These are phyloP conservation scores for Colletotrichum kahawae DNA, from an alignment of 2,329 filamentous ascomycete genomes.

Conservation along the genomic window DNA sequence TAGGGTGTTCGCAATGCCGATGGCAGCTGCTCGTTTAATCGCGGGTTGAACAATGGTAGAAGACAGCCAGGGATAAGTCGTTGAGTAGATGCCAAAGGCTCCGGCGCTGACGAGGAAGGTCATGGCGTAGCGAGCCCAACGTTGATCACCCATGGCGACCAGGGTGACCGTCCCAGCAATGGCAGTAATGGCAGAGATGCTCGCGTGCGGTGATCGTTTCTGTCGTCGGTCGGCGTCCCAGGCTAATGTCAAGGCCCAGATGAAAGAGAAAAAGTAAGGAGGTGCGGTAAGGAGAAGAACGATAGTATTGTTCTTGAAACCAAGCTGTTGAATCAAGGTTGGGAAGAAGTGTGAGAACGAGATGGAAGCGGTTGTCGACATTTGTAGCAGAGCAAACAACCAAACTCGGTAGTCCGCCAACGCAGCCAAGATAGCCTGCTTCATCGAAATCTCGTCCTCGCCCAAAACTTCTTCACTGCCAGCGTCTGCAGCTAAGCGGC, in stretches of 20 bases:
- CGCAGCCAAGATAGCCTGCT: neutral
- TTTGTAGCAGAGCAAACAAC: neutral
- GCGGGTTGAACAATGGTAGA: slow-evolving; percentile 24
- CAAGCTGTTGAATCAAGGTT: slow-evolving; percentile 30
- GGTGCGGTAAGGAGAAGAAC: slow-evolving; percentile 33
- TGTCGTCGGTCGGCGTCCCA: slow-evolving; percentile 5
- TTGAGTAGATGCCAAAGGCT: slow-evolving; percentile 19
- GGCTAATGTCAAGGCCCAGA: neutral
- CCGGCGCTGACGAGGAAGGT: slow-evolving; percentile 18
- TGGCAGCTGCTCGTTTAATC: slow-evolving; percentile 18
- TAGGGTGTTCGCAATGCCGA: slow-evolving; percentile 26
- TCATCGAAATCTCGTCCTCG: neutral
- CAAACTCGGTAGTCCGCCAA: neutral
- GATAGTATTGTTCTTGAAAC: slow-evolving; percentile 25
- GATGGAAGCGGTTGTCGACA: neutral
- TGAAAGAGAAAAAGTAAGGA: slow-evolving; percentile 24
- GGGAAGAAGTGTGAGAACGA: slow-evolving; percentile 27
- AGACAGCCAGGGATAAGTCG: slow-evolving; percentile 24
- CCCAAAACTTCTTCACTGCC: neutral
- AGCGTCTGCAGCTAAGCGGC: neutral
- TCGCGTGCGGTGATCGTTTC: neutral
- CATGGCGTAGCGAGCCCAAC: slow-evolving; percentile 13
- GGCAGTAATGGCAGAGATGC: neutral
- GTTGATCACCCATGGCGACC: neutral
- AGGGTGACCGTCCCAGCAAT: slow-evolving; percentile 1